Conservation (phyloP, 2,329 filamentous ascomycete species). For the Pseudogymnoascus sp. region DNA sequence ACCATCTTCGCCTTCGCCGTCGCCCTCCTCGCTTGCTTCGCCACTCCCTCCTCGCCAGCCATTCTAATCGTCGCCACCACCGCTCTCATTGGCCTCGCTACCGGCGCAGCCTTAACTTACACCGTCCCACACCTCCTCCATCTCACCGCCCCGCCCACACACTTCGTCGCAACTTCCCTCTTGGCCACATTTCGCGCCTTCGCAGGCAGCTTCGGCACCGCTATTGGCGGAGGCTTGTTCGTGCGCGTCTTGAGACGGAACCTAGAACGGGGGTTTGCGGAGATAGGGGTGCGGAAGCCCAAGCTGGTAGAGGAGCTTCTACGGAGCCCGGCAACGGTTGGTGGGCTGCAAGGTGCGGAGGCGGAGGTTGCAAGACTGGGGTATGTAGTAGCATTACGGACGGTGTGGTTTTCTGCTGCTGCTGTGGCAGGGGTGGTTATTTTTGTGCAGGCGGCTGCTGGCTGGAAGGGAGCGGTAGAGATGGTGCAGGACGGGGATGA, state of each 20-base stretch:
- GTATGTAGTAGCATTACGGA: constrained; percentile 47
- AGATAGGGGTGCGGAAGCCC: constrained; percentile 26
- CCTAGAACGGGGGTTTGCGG: constrained; percentile 32
- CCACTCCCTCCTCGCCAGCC: constrained; percentile 44
- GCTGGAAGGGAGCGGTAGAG: constrained; percentile 39
- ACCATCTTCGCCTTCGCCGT: constrained; percentile 55
- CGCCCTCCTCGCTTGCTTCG: constrained; percentile 48
- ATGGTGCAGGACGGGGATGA: not conserved
- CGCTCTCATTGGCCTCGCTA: constrained; percentile 64
- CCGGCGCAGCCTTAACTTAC: constrained; percentile 71
- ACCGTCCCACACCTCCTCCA: constrained; percentile 74
- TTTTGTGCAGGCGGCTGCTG: constrained; percentile 49
- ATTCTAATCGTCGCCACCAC: constrained; percentile 51
- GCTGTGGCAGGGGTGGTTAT: constrained; percentile 42
- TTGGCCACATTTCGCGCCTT: constrained; percentile 76
- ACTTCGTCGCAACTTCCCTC: constrained; percentile 70
- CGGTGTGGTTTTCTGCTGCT: constrained; percentile 45
- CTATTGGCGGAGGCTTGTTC: constrained; percentile 62
- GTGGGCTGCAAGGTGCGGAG: constrained; percentile 40
- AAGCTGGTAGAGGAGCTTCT: constrained; percentile 47
- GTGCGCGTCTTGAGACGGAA: constrained; percentile 20
- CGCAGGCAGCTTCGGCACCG: constrained; percentile 71
- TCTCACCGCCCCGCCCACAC: constrained; percentile 56
- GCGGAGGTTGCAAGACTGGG: constrained; percentile 43
- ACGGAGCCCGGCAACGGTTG: constrained; percentile 51